Base-by-base conservation (phyloP, 495 filamentous ascomycete genomes). In the Cairneyella variabilis region DNA sequence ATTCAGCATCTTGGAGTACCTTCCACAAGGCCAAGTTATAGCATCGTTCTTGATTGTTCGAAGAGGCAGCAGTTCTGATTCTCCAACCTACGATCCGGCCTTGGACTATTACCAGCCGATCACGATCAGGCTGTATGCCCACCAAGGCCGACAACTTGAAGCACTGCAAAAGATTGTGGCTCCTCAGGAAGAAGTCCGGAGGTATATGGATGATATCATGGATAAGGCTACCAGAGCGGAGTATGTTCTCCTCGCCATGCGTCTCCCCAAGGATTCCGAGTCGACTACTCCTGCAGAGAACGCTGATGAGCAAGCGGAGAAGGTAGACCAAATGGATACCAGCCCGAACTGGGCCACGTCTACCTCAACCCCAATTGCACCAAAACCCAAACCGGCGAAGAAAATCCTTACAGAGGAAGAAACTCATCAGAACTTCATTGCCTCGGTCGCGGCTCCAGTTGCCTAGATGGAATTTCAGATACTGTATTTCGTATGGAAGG, bases 91-190 rank as follows among this genome's bases (percentile, higher is more conserved):
- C 40, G 74, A 80, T 45, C 75, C 73, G 17, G 74, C 49, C 53
- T 76, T 65, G 68, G 90, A 91, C 54, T 95, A 93, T 69, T 97
- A 95, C 66, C 89, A 96, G 60, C 90, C 92, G 2, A 75, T 97
- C 25, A 97, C 93, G 0, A 81, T 95, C 48, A 83, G 88, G 41
- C 76, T 95, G 39, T 79, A 80, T 55, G 76, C 84, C 17, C 70
- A 76, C 16, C 77, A 80, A 41, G 73, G 79, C 8, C 77, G 79
- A 51, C 73, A 86, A 34, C 77, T 95, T 5, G 85, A 91, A 40
- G 77, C 82, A n/a, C 66, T 96, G n/a, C 72, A 77, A 28, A 81
- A 82, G 14, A 83, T 90, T n/a, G 88, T 95, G 18, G 86, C 84
- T 38, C 86, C 88, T 12, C 70, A 77, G 25, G 86, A 90, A 0